A percentile compares a stretch with the other conserved stretches of the same genome.
phyloP scores from a whole-genome alignment of 2,329 filamentous ascomycete species.

The Claviceps humidiphila region DNA sequence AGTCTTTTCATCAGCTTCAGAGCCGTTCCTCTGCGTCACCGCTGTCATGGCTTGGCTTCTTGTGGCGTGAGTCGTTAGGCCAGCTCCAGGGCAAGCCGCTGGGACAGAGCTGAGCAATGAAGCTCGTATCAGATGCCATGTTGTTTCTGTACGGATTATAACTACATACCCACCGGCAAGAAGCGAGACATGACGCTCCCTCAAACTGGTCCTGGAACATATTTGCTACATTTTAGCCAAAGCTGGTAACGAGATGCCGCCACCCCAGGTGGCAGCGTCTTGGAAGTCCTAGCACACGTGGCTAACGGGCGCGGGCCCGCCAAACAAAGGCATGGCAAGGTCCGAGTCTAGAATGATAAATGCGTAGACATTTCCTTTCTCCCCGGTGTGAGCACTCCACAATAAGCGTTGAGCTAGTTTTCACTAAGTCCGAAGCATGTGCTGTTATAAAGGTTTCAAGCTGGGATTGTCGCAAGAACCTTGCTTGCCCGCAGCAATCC shows the following conservation, averaged over 20 bases:
- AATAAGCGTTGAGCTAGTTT: not conserved
- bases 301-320: not conserved
- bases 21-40: not conserved
- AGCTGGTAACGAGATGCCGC: not conserved
- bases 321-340: not conserved
- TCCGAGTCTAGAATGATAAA: not conserved
- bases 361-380: conserved; percentile 13
- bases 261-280: not conserved
- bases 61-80: too few relatives aligned
- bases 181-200: conserved; percentile 12
- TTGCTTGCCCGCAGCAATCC: conserved; percentile 23
- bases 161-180: conserved; percentile 7
- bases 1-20: not conserved
- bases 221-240: not conserved
- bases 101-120: not conserved
- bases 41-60: not conserved
- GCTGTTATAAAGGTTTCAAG: conserved; percentile 4
- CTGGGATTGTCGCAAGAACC: conserved; percentile 4
- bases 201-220: not conserved
- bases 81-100: not conserved
- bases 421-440: conserved; percentile 6
- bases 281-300: not conserved
- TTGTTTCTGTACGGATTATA: not conserved
- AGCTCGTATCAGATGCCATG: not conserved
- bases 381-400: conserved; percentile 1